Base-by-base conservation (phyloP, 257 asterid genomes). In the Gardenia jasminoides region DNA sequence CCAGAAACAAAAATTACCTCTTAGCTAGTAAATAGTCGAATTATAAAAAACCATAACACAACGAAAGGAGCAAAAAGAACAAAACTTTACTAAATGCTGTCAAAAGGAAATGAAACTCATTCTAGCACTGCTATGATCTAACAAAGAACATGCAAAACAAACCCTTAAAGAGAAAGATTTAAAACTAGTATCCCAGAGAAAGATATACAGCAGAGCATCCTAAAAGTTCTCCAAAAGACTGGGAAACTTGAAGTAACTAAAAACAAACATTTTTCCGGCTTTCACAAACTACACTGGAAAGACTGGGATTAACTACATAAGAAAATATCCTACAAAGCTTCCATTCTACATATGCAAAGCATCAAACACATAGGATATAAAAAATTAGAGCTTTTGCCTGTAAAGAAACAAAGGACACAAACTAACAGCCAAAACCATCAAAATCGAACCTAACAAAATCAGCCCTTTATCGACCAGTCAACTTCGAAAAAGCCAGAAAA, bases 351-450 rank as follows among this genome's bases (percentile, higher is more conserved):
- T 1, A 44, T 8, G 12, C 54, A 39, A 19, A 8, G 19, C 56
- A 76, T 8, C 47, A 39, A 39, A 70, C 8, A 22, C 48, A 24
- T 22, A 33, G 8, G 39, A 52, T 3, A 67, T n/a, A 12, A 54
- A 72, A 64, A 70, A 22, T 2, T 26, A 46, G 64, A 31, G 46
- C n/a, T 50, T 46, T 68, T 24, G 47, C 6, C 52, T 39, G 24
- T 13, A 13, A 28, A 61, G 70, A 75, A 58, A 39, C 78, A 59
- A 16, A 33, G 78, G 24, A 75, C 4, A 46, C 48, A 20, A 70
- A 39, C 8, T 0, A 50, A 56, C 36, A 69, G 70, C 81, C 70
- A 22, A 78, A 69, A 69, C 71, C 36, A 69, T 69, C 62, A 54
- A 69, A 78, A 3, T 68, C 26, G 17, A 69, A 43, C n/a, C 31